Evolutionary conservation across 176 grass and related monocot species (phyloP).

Genomic region (Musa beccarii): DNA sequence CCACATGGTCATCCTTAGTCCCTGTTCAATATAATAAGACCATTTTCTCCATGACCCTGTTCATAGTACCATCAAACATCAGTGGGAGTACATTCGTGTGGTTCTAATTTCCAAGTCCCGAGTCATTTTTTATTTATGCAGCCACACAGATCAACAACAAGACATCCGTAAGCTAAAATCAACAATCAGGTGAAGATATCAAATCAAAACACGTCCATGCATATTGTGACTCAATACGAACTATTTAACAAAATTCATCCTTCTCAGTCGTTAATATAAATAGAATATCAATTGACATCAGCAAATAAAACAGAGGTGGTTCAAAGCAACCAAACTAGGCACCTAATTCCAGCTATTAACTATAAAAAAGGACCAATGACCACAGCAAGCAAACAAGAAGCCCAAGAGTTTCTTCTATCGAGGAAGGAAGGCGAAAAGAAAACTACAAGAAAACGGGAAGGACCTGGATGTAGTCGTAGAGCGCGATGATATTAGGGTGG

Average conservation of each 20-base stretch:
- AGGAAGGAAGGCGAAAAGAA: background rate
- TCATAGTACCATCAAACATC: too few relatives aligned
- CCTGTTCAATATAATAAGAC: too few relatives aligned
- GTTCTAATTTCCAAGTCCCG: too few relatives aligned
- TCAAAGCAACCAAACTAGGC: background rate
- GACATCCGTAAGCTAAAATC: too few relatives aligned
- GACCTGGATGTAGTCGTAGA: conserved; percentile 67
- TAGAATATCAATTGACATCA: background rate
- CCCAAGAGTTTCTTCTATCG: background rate
- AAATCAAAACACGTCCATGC: background rate
- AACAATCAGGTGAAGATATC: too few relatives aligned
- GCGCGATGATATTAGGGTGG: conserved; percentile 82
- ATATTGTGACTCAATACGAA: background rate
- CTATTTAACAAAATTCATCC: background rate
- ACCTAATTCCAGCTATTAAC: background rate
- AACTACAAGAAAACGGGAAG: background rate
- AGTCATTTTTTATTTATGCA: too few relatives aligned
- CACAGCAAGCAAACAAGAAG: background rate
- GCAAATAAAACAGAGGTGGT: background rate
- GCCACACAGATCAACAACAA: too few relatives aligned
- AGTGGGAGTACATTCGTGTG: too few relatives aligned
- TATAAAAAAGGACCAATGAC: background rate
- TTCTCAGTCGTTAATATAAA: background rate
- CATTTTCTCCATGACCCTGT: too few relatives aligned
- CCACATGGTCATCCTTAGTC: too few relatives aligned